Evolutionary conservation across 345 rosid genomes (phyloP).

Genomic region (Theobroma cacao): DNA sequence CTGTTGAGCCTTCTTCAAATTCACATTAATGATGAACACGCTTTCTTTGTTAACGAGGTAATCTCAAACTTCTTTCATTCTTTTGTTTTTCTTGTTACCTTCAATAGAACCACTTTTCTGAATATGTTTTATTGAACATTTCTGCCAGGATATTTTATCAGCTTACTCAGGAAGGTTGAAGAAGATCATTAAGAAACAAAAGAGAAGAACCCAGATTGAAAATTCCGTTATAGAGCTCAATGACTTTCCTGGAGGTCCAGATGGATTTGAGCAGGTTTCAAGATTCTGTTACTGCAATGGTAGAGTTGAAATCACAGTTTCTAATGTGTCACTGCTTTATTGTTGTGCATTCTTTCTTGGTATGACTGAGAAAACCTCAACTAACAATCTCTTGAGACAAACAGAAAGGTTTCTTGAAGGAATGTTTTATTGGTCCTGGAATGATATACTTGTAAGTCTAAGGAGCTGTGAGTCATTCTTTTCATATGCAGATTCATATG

Average conservation of each 20-base stretch:
- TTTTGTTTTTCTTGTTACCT: neutral
- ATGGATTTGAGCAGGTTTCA: conserved; percentile 63
- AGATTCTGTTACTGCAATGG: conserved; percentile 71
- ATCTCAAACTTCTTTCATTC: neutral
- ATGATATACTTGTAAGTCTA: conserved; percentile 47
- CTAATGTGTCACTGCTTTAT: conserved; percentile 53
- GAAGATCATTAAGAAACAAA: conserved; percentile 50
- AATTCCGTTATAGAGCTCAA: conserved; percentile 34
- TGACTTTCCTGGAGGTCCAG: conserved; percentile 65
- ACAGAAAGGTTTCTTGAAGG: conserved; percentile 57
- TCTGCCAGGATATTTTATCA: conserved; percentile 48
- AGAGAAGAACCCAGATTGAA: conserved; percentile 41
- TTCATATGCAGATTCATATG: conserved; percentile 48
- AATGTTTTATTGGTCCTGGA: conserved; percentile 64
- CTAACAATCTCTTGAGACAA: conserved; percentile 53
- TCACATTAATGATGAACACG: conserved; percentile 37
- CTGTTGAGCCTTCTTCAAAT: conserved; percentile 47
- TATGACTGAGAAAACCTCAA: conserved; percentile 52
- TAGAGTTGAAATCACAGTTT: conserved; percentile 41
- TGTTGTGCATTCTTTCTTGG: conserved; percentile 63
- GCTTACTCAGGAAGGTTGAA: conserved; percentile 53
- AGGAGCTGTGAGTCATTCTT: conserved; percentile 60
- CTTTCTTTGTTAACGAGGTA: conserved; percentile 64
- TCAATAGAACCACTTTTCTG: neutral
- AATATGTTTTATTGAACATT: neutral